Conservation (phyloP, 2,329 filamentous ascomycete genomes). For the Hypoxylon rubiginosum region DNA sequence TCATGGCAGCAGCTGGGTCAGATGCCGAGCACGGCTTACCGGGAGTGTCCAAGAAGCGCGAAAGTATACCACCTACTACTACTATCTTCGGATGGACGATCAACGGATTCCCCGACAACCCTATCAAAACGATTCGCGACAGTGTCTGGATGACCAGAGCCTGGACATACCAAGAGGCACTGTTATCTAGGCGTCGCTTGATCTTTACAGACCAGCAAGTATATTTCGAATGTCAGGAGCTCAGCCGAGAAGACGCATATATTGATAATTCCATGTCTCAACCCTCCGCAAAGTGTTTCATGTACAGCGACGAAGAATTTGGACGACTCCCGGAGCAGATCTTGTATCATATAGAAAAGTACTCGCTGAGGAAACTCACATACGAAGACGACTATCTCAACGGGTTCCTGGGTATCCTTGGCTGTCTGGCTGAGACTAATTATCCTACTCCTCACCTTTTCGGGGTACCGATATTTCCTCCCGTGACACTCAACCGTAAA, state of each 20-base stretch:
- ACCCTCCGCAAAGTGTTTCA: no score
- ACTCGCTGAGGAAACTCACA: no score
- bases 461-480: no score
- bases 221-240: constrained; percentile 9
- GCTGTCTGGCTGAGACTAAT: no score
- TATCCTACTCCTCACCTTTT: no score
- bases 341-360: no score
- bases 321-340: no score
- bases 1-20: constrained; percentile 13
- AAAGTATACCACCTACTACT: background rate
- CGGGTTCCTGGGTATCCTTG: no score
- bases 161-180: constrained; percentile 21
- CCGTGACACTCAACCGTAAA: no score
- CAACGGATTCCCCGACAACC: background rate
- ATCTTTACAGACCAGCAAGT: constrained; percentile 10
- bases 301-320: no score
- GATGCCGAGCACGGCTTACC: constrained; percentile 10
- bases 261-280: no score
- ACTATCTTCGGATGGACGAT: background rate
- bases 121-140: background rate
- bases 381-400: no score
- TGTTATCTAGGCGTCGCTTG: constrained; percentile 5
- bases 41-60: background rate
- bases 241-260: background rate
- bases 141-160: constrained; percentile 16